Evolutionary conservation across 1,284 basidiomycete species (phyloP).

Genomic region (Schizophyllum amplum): DNA sequence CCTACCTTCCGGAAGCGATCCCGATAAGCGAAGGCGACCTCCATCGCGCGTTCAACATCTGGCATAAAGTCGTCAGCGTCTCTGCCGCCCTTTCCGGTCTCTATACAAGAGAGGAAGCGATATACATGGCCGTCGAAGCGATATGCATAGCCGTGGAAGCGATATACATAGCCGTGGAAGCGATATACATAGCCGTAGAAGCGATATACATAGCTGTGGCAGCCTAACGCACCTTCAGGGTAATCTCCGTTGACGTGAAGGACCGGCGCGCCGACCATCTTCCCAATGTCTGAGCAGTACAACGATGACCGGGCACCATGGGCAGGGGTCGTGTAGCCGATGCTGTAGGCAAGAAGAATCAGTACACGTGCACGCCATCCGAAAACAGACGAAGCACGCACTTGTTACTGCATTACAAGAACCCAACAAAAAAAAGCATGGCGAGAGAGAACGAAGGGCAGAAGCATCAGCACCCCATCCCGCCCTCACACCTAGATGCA

Average conservation of each 20-base stretch:
- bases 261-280: conserved; percentile 84
- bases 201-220: conserved; percentile 14
- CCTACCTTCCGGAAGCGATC: conserved; percentile 72
- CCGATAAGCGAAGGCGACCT: conserved; percentile 77
- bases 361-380: too few species aligned
- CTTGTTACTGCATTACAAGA: conserved; percentile 39
- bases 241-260: conserved; percentile 90
- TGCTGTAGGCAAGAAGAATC: conserved; percentile 46
- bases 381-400: conserved; percentile 16
- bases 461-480: not conserved
- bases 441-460: not conserved
- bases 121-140: conserved; percentile 3
- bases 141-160: conserved; percentile 12
- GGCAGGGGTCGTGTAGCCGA: conserved; percentile 86
- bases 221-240: conserved; percentile 64
- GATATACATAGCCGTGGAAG: conserved; percentile 11
- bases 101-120: too few species aligned
- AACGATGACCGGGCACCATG: conserved; percentile 74
- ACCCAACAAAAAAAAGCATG: not conserved
- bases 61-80: conserved; percentile 6
- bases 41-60: conserved; percentile 75
- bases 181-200: conserved; percentile 11
- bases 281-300: conserved; percentile 86
- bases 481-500: not conserved
- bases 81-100: too few species aligned